Evolutionary conservation across 2,329 filamentous ascomycete species (phyloP).

Genomic region (Arthrobotrys megalospora): DNA sequence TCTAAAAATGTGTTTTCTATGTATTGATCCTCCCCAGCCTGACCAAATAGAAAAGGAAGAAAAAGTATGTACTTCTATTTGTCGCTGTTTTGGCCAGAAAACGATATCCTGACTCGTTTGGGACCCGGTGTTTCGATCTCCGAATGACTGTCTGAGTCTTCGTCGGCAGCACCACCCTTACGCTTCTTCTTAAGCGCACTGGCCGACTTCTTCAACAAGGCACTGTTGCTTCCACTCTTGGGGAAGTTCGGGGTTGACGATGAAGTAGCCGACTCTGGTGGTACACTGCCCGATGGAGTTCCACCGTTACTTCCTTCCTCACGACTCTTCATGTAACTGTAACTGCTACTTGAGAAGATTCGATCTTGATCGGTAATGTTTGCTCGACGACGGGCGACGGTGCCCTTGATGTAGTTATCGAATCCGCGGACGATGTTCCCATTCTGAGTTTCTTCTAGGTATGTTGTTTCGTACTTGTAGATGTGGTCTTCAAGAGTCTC

Average conservation of each 20-base stretch:
- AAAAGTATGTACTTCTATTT: slow-evolving; percentile 20
- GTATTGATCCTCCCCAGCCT: not conserved
- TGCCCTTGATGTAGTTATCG: slow-evolving; percentile 97
- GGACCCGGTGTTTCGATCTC: slow-evolving; percentile 65
- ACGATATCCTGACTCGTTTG: slow-evolving; percentile 64
- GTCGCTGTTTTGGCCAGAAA: slow-evolving; percentile 63
- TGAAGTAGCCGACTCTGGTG: slow-evolving; percentile 48
- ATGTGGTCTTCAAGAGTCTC: slow-evolving; percentile 83
- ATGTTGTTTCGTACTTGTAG: slow-evolving; percentile 84
- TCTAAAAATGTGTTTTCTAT: not conserved
- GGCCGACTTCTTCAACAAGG: slow-evolving; percentile 61
- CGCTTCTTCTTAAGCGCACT: slow-evolving; percentile 60
- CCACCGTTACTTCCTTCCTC: slow-evolving; percentile 52
- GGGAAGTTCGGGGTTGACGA: slow-evolving; percentile 46
- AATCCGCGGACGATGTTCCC: slow-evolving; percentile 99
- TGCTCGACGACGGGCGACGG: slow-evolving; percentile 77
- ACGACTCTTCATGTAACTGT: slow-evolving; percentile 62
- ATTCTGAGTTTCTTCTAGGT: slow-evolving; percentile 88
- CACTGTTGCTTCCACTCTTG: slow-evolving; percentile 61
- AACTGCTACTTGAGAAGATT: slow-evolving; percentile 74
- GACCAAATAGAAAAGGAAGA: no score
- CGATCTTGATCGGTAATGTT: slow-evolving; percentile 79
- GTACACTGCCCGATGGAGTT: slow-evolving; percentile 48
- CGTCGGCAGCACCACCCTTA: slow-evolving; percentile 62
- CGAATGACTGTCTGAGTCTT: slow-evolving; percentile 64